Conservation (phyloP, 441 rosid genomes). For the Arabidopsis lyrata region DNA sequence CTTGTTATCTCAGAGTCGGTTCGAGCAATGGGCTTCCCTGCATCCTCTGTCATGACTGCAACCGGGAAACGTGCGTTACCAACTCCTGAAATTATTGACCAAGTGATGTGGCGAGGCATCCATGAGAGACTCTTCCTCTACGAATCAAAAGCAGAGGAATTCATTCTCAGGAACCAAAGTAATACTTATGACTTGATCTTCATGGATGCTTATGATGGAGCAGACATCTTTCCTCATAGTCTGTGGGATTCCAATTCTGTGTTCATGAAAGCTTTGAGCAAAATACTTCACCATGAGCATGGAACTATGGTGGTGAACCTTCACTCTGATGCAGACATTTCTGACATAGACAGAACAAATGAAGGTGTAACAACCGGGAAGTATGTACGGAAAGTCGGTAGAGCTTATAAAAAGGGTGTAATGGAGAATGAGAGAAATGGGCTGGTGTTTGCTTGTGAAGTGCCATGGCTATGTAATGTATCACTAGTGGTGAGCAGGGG, state of each 20-base stretch:
- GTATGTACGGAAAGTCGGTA: slow-evolving; percentile 62
- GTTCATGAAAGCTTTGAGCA: slow-evolving; percentile 66
- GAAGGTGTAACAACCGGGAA: slow-evolving; percentile 53
- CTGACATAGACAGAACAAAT: slow-evolving; percentile 41
- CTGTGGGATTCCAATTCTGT: slow-evolving; percentile 80
- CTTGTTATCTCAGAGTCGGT: slow-evolving; percentile 79
- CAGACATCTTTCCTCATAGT: slow-evolving; percentile 81
- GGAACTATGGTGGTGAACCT: slow-evolving; percentile 94
- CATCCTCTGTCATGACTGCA: slow-evolving; percentile 61
- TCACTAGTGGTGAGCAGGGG: slow-evolving; percentile 80
- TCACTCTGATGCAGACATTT: slow-evolving; percentile 68
- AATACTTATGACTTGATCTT: slow-evolving; percentile 72
- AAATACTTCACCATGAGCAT: slow-evolving; percentile 68
- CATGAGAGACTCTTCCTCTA: slow-evolving; percentile 84
- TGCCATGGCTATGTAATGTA: slow-evolving; percentile 82
- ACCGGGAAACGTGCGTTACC: slow-evolving; percentile 53
- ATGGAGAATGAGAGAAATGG: slow-evolving; percentile 50
- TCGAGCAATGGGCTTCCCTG: slow-evolving; percentile 87
- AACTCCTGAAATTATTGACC: slow-evolving; percentile 55
- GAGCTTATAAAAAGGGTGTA: slow-evolving; percentile 65
- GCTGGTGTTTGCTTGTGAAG: slow-evolving; percentile 63
- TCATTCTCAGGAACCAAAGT: slow-evolving; percentile 51
- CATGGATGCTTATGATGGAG: slow-evolving; percentile 95
- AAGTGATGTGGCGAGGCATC: slow-evolving; percentile 80
- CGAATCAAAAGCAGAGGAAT: slow-evolving; percentile 81